Percentiles rank a stretch among this genome's conserved stretches.
Evolutionary conservation across 2,329 filamentous ascomycete genomes (phyloP).

Genomic region (Rhynchosporium agropyri): DNA sequence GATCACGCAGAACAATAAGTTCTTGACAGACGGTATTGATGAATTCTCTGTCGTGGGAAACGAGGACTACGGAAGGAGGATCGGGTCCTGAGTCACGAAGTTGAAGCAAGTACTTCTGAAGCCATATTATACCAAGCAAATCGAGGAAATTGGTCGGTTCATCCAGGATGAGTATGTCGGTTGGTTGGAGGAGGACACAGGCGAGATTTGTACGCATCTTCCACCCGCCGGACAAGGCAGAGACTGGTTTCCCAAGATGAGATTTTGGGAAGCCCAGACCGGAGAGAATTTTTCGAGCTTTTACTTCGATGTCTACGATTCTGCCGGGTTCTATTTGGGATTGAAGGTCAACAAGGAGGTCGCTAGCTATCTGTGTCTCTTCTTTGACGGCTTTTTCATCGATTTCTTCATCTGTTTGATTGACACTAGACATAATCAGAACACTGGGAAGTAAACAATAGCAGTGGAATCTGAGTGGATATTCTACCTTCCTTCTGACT

Average conservation of each 20-base stretch:
- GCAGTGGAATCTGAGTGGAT: no score
- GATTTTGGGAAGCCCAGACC: slow-evolving; percentile 73
- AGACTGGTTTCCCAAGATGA: slow-evolving; percentile 60
- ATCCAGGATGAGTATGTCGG: slow-evolving; percentile 79
- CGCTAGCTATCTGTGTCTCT: slow-evolving; percentile 70
- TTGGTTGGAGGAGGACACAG: slow-evolving; percentile 67
- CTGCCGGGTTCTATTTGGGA: slow-evolving; percentile 67
- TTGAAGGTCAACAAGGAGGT: slow-evolving; percentile 71
- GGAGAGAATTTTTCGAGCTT: slow-evolving; percentile 65
- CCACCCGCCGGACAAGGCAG: slow-evolving; percentile 76
- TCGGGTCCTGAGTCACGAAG: slow-evolving; percentile 55
- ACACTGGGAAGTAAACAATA: neutral
- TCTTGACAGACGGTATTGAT: slow-evolving; percentile 75
- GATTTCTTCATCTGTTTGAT: slow-evolving; percentile 59
- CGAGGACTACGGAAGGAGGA: slow-evolving; percentile 70
- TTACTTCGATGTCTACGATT: slow-evolving; percentile 64
- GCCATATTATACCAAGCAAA: slow-evolving; percentile 80
- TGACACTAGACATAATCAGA: slow-evolving; percentile 40
- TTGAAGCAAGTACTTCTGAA: slow-evolving; percentile 70
- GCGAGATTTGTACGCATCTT: slow-evolving; percentile 70
- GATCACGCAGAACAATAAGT: slow-evolving; percentile 74
- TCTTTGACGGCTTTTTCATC: slow-evolving; percentile 57
- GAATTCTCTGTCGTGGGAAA: slow-evolving; percentile 85
- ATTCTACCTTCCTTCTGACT: slow-evolving; percentile 46
- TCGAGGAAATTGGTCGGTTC: slow-evolving; percentile 89